Evolutionary conservation across 495 filamentous ascomycete species (phyloP).

Genomic region (Hyaloscypha variabilis): DNA sequence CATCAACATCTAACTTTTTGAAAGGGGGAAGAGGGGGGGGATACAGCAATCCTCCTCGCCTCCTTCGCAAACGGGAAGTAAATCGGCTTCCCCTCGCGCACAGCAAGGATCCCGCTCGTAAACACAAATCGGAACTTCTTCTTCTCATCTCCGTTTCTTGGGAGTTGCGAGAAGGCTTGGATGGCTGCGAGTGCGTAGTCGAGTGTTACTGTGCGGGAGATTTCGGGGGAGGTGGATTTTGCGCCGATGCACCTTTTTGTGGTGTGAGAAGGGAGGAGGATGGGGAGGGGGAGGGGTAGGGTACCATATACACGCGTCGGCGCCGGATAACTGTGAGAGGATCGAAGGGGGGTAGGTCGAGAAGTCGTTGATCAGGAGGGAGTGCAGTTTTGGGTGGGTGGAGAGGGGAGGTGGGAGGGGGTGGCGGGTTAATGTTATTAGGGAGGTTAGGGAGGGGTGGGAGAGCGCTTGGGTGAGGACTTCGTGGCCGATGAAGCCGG

Average conservation of each 20-base stretch:
- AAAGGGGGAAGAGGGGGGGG: conserved; percentile 17
- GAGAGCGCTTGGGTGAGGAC: conserved; percentile 46
- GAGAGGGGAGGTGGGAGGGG: conserved; percentile 27
- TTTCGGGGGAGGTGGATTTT: conserved; percentile 39
- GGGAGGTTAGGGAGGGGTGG: conserved; percentile 39
- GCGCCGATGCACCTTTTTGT: conserved; percentile 45
- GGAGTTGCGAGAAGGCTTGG: conserved; percentile 36
- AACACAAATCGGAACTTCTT: conserved; percentile 50
- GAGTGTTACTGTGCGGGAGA: conserved; percentile 44
- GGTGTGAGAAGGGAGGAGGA: too few species aligned
- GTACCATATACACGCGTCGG: conserved; percentile 58
- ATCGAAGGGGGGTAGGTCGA: conserved; percentile 43
- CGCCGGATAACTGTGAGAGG: conserved; percentile 43
- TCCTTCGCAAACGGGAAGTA: conserved; percentile 30
- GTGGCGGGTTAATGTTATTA: conserved; percentile 46
- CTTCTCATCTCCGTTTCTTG: background rate
- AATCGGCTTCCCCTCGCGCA: conserved; percentile 42
- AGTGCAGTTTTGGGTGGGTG: conserved; percentile 40
- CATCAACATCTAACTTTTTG: background rate
- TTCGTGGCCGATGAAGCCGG: conserved; percentile 49
- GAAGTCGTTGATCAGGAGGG: conserved; percentile 44
- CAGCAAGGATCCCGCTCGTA: conserved; percentile 42
- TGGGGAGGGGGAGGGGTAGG: background rate
- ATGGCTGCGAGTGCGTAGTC: conserved; percentile 45
- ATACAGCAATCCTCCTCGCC: conserved; percentile 47